Evolutionary conservation across 768 basidiomycete genomes (phyloP).

Genomic region (Suillus plorans): DNA sequence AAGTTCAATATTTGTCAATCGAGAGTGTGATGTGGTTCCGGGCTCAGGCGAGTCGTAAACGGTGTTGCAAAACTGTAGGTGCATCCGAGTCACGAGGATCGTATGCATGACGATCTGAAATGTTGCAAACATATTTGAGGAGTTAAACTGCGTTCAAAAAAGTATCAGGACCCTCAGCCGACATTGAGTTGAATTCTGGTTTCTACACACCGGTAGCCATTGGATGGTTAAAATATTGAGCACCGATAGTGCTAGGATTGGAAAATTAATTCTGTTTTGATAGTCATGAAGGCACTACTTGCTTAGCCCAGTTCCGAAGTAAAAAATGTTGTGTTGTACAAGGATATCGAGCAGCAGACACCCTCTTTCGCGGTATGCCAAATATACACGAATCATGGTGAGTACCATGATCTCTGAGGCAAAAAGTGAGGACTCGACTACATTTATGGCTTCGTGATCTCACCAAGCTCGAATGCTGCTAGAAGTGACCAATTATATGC

Average conservation of each 20-base stretch:
- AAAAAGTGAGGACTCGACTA: not conserved
- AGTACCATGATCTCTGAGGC: not conserved
- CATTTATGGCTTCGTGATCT: not conserved
- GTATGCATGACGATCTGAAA: not conserved
- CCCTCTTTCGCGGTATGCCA: not conserved
- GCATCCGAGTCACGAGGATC: not conserved
- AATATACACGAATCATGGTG: conserved; percentile 1
- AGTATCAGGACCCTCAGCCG: not conserved
- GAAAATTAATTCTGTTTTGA: not conserved
- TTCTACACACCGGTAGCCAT: not conserved
- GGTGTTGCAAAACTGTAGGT: not conserved
- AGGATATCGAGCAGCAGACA: not conserved
- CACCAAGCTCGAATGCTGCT: not conserved
- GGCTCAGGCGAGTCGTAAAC: not conserved
- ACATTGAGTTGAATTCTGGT: not conserved
- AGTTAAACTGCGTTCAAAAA: not conserved
- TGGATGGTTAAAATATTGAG: not conserved
- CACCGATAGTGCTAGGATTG: not conserved
- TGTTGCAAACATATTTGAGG: not conserved
- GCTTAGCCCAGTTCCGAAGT: not conserved
- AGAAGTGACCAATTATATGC: not conserved
- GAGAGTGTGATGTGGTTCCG: not conserved
- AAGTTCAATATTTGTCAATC: not conserved
- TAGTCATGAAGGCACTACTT: not conserved
- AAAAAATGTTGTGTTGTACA: not conserved